Conservation (phyloP, 1,284 basidiomycete genomes). For the Puccinia horiana region DNA sequence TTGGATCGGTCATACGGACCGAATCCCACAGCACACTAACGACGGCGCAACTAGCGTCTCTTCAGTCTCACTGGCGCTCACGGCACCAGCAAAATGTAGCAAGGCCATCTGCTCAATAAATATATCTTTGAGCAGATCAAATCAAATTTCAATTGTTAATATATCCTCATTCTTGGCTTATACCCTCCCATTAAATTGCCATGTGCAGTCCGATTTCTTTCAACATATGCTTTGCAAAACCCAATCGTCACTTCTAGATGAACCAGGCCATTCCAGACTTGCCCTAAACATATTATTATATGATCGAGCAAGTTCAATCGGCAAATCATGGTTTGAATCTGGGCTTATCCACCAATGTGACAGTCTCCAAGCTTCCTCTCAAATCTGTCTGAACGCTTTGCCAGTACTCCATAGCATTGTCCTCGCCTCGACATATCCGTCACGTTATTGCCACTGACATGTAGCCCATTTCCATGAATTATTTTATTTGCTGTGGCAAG, state of each 20-base stretch:
- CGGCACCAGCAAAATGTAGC: not conserved
- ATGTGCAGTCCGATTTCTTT: not conserved
- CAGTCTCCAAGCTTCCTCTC: not conserved
- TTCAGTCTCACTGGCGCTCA: slow-evolving; percentile 16
- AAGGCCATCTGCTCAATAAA: not conserved
- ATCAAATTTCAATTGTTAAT: not conserved
- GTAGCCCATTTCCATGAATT: too few relatives aligned
- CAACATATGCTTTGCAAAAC: not conserved
- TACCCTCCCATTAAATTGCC: not conserved
- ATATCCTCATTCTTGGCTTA: not conserved
- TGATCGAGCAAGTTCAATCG: not conserved
- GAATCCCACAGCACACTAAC: slow-evolving; percentile 8
- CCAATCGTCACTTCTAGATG: not conserved
- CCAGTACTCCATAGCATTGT: not conserved
- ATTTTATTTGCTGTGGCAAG: too few relatives aligned
- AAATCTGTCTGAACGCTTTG: not conserved
- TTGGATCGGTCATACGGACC: slow-evolving; percentile 43
- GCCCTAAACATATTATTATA: not conserved
- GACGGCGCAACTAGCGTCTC: not conserved
- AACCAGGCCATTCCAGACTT: not conserved
- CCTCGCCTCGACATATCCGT: too few relatives aligned
- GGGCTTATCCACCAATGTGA: not conserved
- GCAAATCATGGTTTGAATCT: not conserved
- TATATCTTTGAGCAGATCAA: not conserved
- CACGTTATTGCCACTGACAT: too few relatives aligned